Base-by-base conservation (phyloP, 2,329 filamentous ascomycete genomes). In the Pseudocercospora fuligena region DNA sequence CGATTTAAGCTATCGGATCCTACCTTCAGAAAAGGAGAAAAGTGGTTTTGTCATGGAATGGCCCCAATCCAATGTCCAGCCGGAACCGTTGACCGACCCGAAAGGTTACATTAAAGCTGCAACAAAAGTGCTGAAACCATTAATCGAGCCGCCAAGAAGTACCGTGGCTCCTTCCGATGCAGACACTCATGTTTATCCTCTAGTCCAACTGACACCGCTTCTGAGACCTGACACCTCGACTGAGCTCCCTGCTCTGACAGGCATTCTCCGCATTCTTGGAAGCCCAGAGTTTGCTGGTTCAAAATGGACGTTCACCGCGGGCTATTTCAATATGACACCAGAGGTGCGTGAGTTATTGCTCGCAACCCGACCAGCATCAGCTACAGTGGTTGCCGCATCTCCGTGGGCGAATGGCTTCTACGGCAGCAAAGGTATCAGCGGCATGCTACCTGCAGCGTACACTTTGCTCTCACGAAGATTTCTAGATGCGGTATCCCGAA, bases 341-440 rank as follows among this genome's bases (percentile, higher is more conserved):
- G 89, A 90, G 3, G 87, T 98, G 21, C 94, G 92, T 2, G 87
- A 89, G 46, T 86, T 97, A 0, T 84, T 99, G 0, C 88, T 99
- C 33, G 84, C 86, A 6, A 93, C 92, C 0, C 86, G 89, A 0
- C 91, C 90, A 0, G 80, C 81, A 1, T 85, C 84, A 49, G 95
- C 93, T 67, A 94, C 91, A 0, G 92, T 99, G 23, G 90, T 99
- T 63, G 97, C 95, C 0, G 95, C 95, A 1, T 93, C 93, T 0
- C 95, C 94, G 0, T 90, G 92, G 80, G 95, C 95, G 0, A 99
- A 99, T 78, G 95, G 95, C 6, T 99, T 99, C 80, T 99, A 93
- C 81, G 88, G 90, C 61, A 96, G 92, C 5, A 88, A 89, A 33
- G 95, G 95, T 29, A 87, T 98, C 0, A 97, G 92, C 1, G 94